Evolutionary conservation across 306 rosid genomes (phyloP), one percentile per base, ranked within the genome.

Genomic region (Argentina anserina): DNA sequence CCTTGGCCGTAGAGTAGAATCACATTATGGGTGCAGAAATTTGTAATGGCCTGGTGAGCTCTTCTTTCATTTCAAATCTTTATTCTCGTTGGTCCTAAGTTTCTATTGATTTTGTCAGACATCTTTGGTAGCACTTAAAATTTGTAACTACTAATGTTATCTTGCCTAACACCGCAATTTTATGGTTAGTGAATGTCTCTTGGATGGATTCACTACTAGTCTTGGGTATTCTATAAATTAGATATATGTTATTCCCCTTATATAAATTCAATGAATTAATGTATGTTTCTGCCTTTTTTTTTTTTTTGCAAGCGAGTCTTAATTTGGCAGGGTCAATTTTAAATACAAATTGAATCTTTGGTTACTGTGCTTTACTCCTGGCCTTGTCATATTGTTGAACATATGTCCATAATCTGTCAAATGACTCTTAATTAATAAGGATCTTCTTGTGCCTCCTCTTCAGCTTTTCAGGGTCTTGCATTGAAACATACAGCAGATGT

Each of bases 1-100:
- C 88, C 87, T 70, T 85, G 93, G 96, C 92, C 83, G 76, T 88
- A 88, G 59, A 14, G 15, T 47, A 18, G 88, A 69, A 72, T 81
- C 52, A 17, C 23, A 64, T 69, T 39, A 74, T 65, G 46, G n/a
- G 31, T 62, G 76, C 34, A 39, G 52, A 50, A 80, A 67, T 41
- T 69, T 62, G 55, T 39, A 29, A 28, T 31, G 85, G 75, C 71
- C 71, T 75, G 87, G 88, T 73, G 79, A 84, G 81, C 28, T 49
- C 52, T 67, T 61, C 34, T 47, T 21, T 23, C 46, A 37, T 25
- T 71, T 67, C 39, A 31, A 29, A 43, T 18, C 45, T 18, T 29
- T 10, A 37, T 56, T 17, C 5, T 21, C 42, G 17, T 50, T 28
- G 13, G n/a, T n/a, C n/a, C n/a, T n/a, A n/a, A n/a, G 39, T 50